Conservation (phyloP, 441 rosid genomes). For the Euphorbia neoarborescens region DNA sequence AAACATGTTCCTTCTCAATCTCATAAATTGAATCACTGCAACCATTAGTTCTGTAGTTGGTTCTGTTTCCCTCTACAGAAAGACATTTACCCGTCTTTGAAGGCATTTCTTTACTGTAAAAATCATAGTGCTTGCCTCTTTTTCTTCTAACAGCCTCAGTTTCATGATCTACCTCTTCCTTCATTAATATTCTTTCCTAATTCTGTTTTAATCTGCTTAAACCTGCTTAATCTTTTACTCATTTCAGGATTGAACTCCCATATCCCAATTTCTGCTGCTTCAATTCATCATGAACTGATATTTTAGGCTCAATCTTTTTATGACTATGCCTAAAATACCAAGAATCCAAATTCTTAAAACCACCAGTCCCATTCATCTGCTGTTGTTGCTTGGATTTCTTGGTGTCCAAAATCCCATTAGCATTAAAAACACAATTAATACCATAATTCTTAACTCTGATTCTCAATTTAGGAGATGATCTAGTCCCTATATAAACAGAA, state of each 20-base stretch:
- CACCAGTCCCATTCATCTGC: conserved; percentile 24
- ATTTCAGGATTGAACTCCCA: conserved; percentile 22
- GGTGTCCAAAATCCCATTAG: conserved; percentile 26
- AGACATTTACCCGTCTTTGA: conserved; percentile 29
- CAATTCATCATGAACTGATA: conserved; percentile 32
- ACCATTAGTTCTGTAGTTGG: conserved; percentile 25
- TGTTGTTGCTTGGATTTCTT: conserved; percentile 25
- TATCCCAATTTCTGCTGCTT: conserved; percentile 30
- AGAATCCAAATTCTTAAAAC: conserved; percentile 45
- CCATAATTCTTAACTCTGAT: conserved; percentile 27
- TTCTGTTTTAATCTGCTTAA: conserved; percentile 23
- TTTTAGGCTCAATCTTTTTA: conserved; percentile 43
- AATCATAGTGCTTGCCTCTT: conserved; percentile 23
- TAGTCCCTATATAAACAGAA: conserved; percentile 52
- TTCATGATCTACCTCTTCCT: conserved; percentile 22
- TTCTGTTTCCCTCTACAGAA: conserved; percentile 22
- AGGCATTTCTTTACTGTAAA: conserved; percentile 22
- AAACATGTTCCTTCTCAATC: conserved; percentile 37
- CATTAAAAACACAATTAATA: conserved; percentile 22
- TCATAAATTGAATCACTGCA: conserved; percentile 32
- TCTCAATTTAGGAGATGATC: conserved; percentile 44
- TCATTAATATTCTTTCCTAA: conserved; percentile 25
- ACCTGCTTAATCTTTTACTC: conserved; percentile 33
- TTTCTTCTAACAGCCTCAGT: conserved; percentile 31
- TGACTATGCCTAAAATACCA: conserved; percentile 54